phyloP scores from a whole-genome alignment of 441 rosid genomes.

The Populus tomentosa region DNA sequence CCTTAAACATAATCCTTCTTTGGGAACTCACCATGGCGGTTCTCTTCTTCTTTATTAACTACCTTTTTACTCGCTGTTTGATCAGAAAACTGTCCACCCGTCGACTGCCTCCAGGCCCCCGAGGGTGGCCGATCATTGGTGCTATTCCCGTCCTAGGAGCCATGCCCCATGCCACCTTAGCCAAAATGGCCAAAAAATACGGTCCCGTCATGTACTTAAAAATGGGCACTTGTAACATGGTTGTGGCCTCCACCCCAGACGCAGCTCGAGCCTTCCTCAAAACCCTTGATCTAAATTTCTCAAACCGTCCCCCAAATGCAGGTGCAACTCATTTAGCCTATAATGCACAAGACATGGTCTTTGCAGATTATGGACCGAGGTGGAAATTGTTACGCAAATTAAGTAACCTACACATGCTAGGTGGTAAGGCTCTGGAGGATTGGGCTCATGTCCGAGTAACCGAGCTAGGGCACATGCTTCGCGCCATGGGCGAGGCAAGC shows the following conservation, averaged over 20 bases:
- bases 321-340: slow-evolving; percentile 53
- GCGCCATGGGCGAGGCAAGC: slow-evolving; percentile 40
- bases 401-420: slow-evolving; percentile 57
- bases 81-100: neutral
- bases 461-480: slow-evolving; percentile 48
- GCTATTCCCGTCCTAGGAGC: slow-evolving; percentile 46
- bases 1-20: neutral
- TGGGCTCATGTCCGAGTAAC: slow-evolving; percentile 34
- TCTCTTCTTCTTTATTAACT: slow-evolving; percentile 31
- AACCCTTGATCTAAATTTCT: slow-evolving; percentile 48
- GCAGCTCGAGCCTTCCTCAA: slow-evolving; percentile 53
- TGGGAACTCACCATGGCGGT: neutral
- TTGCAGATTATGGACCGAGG: slow-evolving; percentile 47
- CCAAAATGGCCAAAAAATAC: slow-evolving; percentile 44
- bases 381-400: slow-evolving; percentile 53
- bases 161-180: slow-evolving; percentile 51
- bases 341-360: slow-evolving; percentile 47
- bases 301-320: slow-evolving; percentile 48
- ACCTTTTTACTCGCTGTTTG: slow-evolving; percentile 10
- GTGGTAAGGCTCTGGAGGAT: slow-evolving; percentile 52
- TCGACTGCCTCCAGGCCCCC: slow-evolving; percentile 52
- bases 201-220: slow-evolving; percentile 52
- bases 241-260: slow-evolving; percentile 54
- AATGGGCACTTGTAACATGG: slow-evolving; percentile 48
- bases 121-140: slow-evolving; percentile 56